Conservation (phyloP, 371 early-diverging fungal species). For the Vavraia culicis region DNA sequence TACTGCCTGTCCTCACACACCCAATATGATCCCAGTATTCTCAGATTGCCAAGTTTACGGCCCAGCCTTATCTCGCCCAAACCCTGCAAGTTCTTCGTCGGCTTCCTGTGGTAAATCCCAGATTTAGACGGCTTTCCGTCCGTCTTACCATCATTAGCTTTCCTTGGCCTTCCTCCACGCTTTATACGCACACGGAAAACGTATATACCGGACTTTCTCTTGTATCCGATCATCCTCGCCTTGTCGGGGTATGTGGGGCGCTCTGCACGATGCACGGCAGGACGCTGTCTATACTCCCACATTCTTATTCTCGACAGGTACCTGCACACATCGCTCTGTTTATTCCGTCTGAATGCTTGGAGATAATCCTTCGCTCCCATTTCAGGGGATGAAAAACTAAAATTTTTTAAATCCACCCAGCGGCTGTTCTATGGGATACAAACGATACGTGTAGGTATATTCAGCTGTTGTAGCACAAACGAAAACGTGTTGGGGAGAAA, state of each 20-base stretch:
- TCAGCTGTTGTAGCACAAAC: too few relatives aligned
- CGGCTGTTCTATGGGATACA: too few relatives aligned
- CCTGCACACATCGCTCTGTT: slow-evolving; percentile 89
- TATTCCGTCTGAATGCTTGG: slow-evolving; percentile 85
- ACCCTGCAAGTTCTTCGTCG: slow-evolving; percentile 65
- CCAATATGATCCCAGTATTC: slow-evolving; percentile 94
- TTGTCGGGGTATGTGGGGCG: slow-evolving; percentile 90
- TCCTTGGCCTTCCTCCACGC: slow-evolving; percentile 82
- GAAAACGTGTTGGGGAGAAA: too few relatives aligned
- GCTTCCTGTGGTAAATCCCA: slow-evolving; percentile 86
- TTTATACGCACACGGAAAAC: slow-evolving; percentile 87
- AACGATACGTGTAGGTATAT: too few relatives aligned
- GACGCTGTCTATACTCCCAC: slow-evolving; percentile 92
- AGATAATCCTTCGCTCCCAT: slow-evolving; percentile 67
- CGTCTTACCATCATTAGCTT: slow-evolving; percentile 73
- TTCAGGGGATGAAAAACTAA: too few relatives aligned
- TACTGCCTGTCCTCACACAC: slow-evolving; percentile 81
- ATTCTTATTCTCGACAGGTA: slow-evolving; percentile 83
- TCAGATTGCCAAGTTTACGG: slow-evolving; percentile 66
- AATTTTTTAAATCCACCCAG: too few relatives aligned
- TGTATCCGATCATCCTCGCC: slow-evolving; percentile 92
- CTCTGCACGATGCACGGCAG: slow-evolving; percentile 78
- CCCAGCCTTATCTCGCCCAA: slow-evolving; percentile 87
- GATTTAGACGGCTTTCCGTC: slow-evolving; percentile 86
- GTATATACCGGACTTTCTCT: slow-evolving; percentile 88